These are phyloP conservation scores for Prunella vulgaris DNA, from an alignment of 257 asterid species.

Conservation along the genomic window DNA sequence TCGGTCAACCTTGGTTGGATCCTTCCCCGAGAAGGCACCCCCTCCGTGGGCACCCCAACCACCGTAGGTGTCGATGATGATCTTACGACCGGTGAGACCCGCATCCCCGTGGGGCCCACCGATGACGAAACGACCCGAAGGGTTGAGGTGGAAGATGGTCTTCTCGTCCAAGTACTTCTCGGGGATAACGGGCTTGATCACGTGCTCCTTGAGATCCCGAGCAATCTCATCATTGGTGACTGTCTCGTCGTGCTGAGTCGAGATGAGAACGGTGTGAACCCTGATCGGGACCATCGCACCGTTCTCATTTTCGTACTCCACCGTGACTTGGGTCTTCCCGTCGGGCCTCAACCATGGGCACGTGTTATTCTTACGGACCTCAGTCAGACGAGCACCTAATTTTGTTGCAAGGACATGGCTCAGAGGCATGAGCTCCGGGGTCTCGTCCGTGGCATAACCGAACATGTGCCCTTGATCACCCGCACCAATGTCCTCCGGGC, in stretches of 20 bases:
- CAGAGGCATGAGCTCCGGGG: constrained; percentile 40
- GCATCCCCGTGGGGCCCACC: constrained; percentile 48
- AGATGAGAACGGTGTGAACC: constrained; percentile 43
- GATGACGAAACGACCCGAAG: constrained; percentile 37
- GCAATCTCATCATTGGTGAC: constrained; percentile 42
- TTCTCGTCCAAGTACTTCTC: constrained; percentile 36
- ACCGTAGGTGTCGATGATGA: constrained; percentile 38
- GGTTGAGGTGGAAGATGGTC: constrained; percentile 44
- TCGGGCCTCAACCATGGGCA: constrained; percentile 43
- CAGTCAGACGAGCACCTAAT: constrained; percentile 31
- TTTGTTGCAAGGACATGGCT: constrained; percentile 42
- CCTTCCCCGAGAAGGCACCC: constrained; percentile 41
- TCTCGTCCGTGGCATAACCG: constrained; percentile 41
- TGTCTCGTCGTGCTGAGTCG: constrained; percentile 41
- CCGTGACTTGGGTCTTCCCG: constrained; percentile 37
- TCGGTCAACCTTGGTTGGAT: constrained; percentile 39
- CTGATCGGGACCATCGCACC: constrained; percentile 41
- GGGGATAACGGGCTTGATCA: constrained; percentile 37
- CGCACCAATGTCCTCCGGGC: constrained; percentile 41
- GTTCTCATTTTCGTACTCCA: constrained; percentile 33
- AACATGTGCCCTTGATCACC: constrained; percentile 41
- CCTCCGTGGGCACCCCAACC: constrained; percentile 43
- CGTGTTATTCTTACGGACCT: constrained; percentile 33
- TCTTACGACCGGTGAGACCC: constrained; percentile 38
- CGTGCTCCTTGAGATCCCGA: constrained; percentile 36